Evolutionary conservation across 2,329 filamentous ascomycete genomes (phyloP).

Genomic region (Sporothrix sp.): DNA sequence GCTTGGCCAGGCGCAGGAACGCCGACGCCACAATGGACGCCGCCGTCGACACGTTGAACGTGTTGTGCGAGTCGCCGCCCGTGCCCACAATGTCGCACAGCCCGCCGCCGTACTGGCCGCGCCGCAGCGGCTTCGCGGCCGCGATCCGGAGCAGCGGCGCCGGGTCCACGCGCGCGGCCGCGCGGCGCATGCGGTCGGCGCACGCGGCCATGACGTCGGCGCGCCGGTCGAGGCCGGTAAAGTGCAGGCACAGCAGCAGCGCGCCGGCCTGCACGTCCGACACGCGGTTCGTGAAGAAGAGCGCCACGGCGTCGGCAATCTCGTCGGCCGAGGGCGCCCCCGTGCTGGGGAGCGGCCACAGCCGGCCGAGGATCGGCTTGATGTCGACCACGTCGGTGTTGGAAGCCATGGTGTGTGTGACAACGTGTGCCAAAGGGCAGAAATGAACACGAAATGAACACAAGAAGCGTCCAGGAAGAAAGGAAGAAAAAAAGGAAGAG

Average conservation of each 20-base stretch:
- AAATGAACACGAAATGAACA: neutral
- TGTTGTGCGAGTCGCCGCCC: conserved; percentile 91
- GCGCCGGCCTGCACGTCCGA: conserved; percentile 83
- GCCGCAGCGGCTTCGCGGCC: conserved; percentile 47
- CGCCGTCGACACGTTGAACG: conserved; percentile 96
- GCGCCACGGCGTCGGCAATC: conserved; percentile 79
- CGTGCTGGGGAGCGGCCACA: conserved; percentile 51
- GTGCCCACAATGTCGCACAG: conserved; percentile 96
- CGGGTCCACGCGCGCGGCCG: conserved; percentile 62
- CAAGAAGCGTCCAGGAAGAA: too few species aligned
- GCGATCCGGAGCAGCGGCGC: conserved; percentile 52
- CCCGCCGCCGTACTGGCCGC: conserved; percentile 72
- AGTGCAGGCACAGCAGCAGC: conserved; percentile 83
- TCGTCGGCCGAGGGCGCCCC: conserved; percentile 48
- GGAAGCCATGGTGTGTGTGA: too few species aligned
- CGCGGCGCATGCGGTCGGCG: conserved; percentile 72
- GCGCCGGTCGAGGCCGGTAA: conserved; percentile 73
- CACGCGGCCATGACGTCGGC: conserved; percentile 81
- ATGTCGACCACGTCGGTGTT: conserved; percentile 45
- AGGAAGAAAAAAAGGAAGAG: neutral
- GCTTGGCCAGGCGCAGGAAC: conserved; percentile 79
- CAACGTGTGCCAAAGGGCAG: too few species aligned
- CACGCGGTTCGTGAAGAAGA: conserved; percentile 84
- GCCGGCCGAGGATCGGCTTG: conserved; percentile 60
- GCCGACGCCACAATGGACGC: conserved; percentile 84